Conservation (phyloP, 2,329 filamentous ascomycete species). For the Ophiobolus disseminans region DNA sequence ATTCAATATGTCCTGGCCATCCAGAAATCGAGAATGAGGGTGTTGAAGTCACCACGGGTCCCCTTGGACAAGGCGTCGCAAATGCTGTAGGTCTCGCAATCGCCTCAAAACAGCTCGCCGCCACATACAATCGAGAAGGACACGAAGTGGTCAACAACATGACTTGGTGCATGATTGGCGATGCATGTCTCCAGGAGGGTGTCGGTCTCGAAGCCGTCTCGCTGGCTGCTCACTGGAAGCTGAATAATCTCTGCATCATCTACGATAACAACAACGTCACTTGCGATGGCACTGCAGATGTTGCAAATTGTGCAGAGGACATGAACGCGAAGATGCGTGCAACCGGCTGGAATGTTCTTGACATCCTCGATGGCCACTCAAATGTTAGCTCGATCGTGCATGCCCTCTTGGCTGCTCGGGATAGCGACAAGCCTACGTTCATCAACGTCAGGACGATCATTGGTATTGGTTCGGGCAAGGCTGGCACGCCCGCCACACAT, state of each 20-base stretch:
- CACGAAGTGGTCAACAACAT: constrained; percentile 58
- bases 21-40: constrained; percentile 66
- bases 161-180: constrained; percentile 64
- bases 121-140: constrained; percentile 63
- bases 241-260: constrained; percentile 64
- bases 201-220: constrained; percentile 64
- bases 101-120: constrained; percentile 56
- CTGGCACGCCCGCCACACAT: constrained; percentile 64
- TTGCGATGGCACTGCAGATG: constrained; percentile 64
- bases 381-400: constrained; percentile 58
- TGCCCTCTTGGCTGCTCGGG: constrained; percentile 57
- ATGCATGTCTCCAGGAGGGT: constrained; percentile 65
- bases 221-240: constrained; percentile 62
- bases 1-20: constrained; percentile 62
- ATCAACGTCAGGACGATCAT: constrained; percentile 66
- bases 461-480: constrained; percentile 57
- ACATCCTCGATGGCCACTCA: constrained; percentile 61
- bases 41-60: constrained; percentile 66
- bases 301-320: constrained; percentile 64
- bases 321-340: constrained; percentile 65
- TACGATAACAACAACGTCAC: constrained; percentile 69
- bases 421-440: constrained; percentile 61
- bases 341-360: constrained; percentile 63
- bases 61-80: constrained; percentile 66
- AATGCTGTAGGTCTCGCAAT: constrained; percentile 63